Evolutionary conservation across 352 stramenopile genomes (phyloP).

Genomic region (Globisporangium nodosum): DNA sequence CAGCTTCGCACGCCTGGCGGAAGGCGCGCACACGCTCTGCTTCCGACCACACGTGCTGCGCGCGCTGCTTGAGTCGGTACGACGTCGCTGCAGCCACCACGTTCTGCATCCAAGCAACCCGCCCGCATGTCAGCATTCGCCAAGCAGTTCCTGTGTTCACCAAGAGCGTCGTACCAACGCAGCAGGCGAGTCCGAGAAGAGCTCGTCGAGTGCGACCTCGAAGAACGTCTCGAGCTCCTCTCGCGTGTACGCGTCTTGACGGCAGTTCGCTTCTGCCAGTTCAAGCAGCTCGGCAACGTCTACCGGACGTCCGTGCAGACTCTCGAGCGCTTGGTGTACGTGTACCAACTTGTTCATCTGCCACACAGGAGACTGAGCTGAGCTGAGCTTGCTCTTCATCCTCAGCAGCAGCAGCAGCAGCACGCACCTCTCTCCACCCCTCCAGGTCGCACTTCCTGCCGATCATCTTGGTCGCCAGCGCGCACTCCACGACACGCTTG

Average conservation of each 20-base stretch:
- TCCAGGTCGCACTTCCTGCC: constrained; percentile 31
- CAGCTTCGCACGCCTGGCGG: constrained; percentile 15
- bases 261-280: constrained; percentile 14
- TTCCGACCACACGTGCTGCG: constrained; percentile 65
- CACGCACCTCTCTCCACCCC: constrained; percentile 33
- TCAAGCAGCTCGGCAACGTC: constrained; percentile 26
- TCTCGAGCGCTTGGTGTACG: constrained; percentile 24
- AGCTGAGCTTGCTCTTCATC: too few species aligned
- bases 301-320: not conserved
- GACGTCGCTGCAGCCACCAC: constrained; percentile 23
- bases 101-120: constrained; percentile 8
- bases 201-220: constrained; percentile 8
- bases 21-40: constrained; percentile 58
- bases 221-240: constrained; percentile 27
- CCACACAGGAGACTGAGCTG: not conserved
- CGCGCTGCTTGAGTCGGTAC: constrained; percentile 56
- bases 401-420: too few species aligned
- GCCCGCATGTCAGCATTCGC: not conserved
- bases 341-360: constrained; percentile 45
- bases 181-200: constrained; percentile 30
- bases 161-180: constrained; percentile 20
- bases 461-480: constrained; percentile 65
- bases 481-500: constrained; percentile 76
- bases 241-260: constrained; percentile 22
- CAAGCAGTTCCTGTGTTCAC: not conserved